phyloP scores from a whole-genome alignment of 768 basidiomycete species.

The Dacryopinax spathularia region DNA sequence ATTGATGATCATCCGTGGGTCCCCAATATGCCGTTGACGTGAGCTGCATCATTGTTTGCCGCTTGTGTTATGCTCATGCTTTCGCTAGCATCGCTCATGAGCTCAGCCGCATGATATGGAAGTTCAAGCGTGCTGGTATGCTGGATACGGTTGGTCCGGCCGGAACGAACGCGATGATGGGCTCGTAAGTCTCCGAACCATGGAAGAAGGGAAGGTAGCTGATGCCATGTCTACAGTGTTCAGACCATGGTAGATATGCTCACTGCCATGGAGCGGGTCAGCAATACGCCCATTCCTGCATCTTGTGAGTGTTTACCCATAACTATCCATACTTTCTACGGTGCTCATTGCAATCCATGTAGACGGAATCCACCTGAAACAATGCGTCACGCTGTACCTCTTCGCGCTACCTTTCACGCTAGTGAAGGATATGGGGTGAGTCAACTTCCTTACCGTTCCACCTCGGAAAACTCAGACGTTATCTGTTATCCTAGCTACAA shows the following conservation, averaged over 20 bases:
- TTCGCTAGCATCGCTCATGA: constrained; percentile 65
- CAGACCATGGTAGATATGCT: constrained; percentile 76
- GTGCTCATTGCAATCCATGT: constrained; percentile 6
- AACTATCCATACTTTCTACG: too few species aligned
- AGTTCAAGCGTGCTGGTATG: constrained; percentile 63
- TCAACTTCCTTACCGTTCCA: background rate
- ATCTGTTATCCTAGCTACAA: background rate
- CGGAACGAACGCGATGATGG: constrained; percentile 66
- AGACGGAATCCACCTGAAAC: constrained; percentile 86
- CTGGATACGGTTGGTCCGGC: constrained; percentile 85
- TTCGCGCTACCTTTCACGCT: constrained; percentile 82
- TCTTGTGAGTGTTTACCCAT: constrained; percentile 38
- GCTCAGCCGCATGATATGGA: constrained; percentile 51
- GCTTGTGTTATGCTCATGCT: background rate
- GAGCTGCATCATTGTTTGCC: constrained; percentile 16
- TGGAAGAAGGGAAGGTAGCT: background rate
- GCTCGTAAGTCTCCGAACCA: constrained; percentile 32
- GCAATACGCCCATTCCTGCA: constrained; percentile 70
- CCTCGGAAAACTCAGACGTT: background rate
- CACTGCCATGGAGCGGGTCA: constrained; percentile 77
- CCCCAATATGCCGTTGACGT: constrained; percentile 54
- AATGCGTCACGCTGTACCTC: constrained; percentile 86
- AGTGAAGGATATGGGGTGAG: constrained; percentile 48
- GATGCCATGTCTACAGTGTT: constrained; percentile 33
- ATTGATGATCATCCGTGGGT: background rate